Evolutionary conservation across 805 yeast genomes (phyloP).

Genomic region (Yamadazyma ubonensis): DNA sequence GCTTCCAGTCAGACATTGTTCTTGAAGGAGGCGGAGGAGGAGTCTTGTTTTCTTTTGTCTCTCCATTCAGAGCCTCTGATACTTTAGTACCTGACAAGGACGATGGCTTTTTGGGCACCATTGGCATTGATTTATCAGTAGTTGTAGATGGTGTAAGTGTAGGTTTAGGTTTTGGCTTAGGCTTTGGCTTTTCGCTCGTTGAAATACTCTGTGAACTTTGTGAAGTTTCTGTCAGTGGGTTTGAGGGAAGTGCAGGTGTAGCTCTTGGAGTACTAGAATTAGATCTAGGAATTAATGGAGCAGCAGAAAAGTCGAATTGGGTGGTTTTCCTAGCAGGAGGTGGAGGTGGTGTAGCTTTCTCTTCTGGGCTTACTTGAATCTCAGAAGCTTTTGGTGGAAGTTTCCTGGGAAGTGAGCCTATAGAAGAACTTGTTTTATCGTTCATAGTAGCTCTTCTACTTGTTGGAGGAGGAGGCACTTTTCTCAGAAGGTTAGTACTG

Average conservation of each 20-base stretch:
- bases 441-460: slow-evolving; percentile 16
- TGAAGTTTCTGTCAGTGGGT: too few relatives aligned
- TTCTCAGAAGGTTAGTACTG: slow-evolving; percentile 14
- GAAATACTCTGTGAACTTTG: too few relatives aligned
- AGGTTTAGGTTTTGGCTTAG: slow-evolving; percentile 1
- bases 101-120: slow-evolving; percentile 38
- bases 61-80: slow-evolving; percentile 1
- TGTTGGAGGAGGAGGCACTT: slow-evolving; percentile 24
- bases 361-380: slow-evolving; percentile 13
- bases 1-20: slow-evolving; percentile 51
- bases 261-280: slow-evolving; percentile 27
- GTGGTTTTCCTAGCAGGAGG: slow-evolving; percentile 17
- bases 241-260: slow-evolving; percentile 21
- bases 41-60: slow-evolving; percentile 1
- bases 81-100: slow-evolving; percentile 24
- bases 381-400: slow-evolving; percentile 17
- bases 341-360: slow-evolving; percentile 11
- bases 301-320: slow-evolving; percentile 36
- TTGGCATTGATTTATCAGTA: slow-evolving; percentile 21
- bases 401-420: slow-evolving; percentile 14
- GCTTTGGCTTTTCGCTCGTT: background rate
- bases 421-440: slow-evolving; percentile 9
- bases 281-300: slow-evolving; percentile 40
- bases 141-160: background rate
- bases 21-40: slow-evolving; percentile 20